phyloP scores from a whole-genome alignment of 371 early-diverging fungal species.

The Actinomortierella wolfii region DNA sequence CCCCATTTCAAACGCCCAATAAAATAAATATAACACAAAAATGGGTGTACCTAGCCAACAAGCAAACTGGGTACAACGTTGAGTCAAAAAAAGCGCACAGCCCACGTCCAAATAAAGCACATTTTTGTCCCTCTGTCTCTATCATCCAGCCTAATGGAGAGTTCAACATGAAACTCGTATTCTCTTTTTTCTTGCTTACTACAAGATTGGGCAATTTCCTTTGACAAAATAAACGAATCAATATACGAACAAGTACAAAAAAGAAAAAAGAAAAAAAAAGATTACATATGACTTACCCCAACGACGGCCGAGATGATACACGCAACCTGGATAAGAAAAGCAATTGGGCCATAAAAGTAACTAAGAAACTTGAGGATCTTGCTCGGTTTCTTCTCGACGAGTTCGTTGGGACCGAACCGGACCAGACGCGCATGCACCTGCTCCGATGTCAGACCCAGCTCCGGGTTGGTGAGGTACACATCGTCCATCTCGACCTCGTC shows the following conservation, averaged over 20 bases:
- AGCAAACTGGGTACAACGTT: no score
- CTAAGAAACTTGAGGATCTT: slow-evolving; percentile 74
- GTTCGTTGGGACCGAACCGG: slow-evolving; percentile 57
- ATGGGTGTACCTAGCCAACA: no score
- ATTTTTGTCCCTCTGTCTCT: no score
- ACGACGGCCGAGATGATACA: slow-evolving; percentile 62
- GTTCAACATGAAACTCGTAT: background rate
- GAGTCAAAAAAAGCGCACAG: no score
- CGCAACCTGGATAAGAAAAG: slow-evolving; percentile 70
- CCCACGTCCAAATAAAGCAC: no score
- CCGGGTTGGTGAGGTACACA: slow-evolving; percentile 53
- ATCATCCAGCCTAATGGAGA: no score
- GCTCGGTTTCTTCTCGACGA: slow-evolving; percentile 68
- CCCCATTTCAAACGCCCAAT: no score
- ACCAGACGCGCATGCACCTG: slow-evolving; percentile 52
- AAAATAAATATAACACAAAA: no score
- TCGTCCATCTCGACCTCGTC: slow-evolving; percentile 53
- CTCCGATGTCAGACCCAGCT: slow-evolving; percentile 49
- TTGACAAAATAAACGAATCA: background rate
- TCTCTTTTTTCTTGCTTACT: slow-evolving; percentile 5
- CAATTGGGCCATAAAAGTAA: slow-evolving; percentile 76
- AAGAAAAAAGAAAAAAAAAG: background rate
- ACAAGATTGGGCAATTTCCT: background rate
- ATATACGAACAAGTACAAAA: background rate
- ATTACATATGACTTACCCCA: slow-evolving; percentile 27